These are phyloP conservation scores for Schizosaccharomyces japonicus DNA, from an alignment of 805 yeast genomes.

Conservation along the genomic window DNA sequence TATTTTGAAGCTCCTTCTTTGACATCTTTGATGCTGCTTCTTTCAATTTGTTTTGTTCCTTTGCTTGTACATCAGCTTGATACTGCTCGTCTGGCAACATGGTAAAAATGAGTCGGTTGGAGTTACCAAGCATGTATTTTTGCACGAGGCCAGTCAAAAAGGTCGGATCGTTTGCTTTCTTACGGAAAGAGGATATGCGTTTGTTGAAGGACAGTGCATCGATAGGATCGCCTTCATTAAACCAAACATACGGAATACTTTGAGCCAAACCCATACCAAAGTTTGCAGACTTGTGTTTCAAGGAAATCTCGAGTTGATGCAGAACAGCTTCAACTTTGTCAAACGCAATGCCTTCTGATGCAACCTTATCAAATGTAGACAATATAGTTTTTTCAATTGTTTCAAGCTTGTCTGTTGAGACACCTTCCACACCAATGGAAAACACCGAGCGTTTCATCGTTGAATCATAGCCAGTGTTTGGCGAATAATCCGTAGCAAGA, in stretches of 20 bases:
- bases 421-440: slow-evolving; percentile 68
- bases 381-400: slow-evolving; percentile 26
- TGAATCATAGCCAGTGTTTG: slow-evolving; percentile 70
- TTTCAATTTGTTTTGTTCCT: slow-evolving; percentile 33
- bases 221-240: slow-evolving; percentile 58
- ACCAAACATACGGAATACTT: slow-evolving; percentile 64
- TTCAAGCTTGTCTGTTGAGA: slow-evolving; percentile 24
- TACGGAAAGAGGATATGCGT: slow-evolving; percentile 33
- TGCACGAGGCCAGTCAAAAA: slow-evolving; percentile 39
- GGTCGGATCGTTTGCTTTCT: slow-evolving; percentile 33
- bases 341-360: slow-evolving; percentile 25
- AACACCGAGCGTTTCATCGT: slow-evolving; percentile 55
- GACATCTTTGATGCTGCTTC: slow-evolving; percentile 22
- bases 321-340: slow-evolving; percentile 60
- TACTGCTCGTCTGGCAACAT: slow-evolving; percentile 49
- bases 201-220: slow-evolving; percentile 40
- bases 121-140: slow-evolving; percentile 24
- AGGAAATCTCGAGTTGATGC: slow-evolving; percentile 63
- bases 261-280: slow-evolving; percentile 64
- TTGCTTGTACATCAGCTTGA: slow-evolving; percentile 25
- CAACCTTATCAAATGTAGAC: slow-evolving; percentile 24
- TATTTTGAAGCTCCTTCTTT: slow-evolving; percentile 30
- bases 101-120: slow-evolving; percentile 43
- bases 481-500: slow-evolving; percentile 61
- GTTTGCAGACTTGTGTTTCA: slow-evolving; percentile 70